Base-by-base conservation (phyloP, 257 asterid genomes). In the Capsicum baccatum region DNA sequence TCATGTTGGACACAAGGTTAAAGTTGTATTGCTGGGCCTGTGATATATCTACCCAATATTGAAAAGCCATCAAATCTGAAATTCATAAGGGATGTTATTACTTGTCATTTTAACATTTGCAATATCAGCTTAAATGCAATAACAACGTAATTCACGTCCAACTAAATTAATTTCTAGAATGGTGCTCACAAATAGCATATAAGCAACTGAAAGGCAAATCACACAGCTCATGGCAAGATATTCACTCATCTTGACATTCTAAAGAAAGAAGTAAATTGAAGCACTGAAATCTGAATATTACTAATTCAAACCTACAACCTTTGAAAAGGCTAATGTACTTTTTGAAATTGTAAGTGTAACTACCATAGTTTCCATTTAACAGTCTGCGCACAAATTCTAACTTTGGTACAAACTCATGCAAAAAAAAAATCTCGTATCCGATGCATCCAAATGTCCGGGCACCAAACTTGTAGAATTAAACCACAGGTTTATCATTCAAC, bases 341-440 rank as follows among this genome's bases (percentile, higher is more conserved):
- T 58, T 58, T 26, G 33, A 26, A 26, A 87, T 97, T 97, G 83
- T 95, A 97, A 0, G 99, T 97, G 89, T 97, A 95, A 88, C 99
- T 97, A 86, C 95, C 99, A 86, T 95, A 95, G 87, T 97, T 97
- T 84, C 95, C 99, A 81, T 94, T 92, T 92, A 97, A 88, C 91
- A 97, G 86, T 9, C 98, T 97, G 62, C 97, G 89, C 9, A 95
- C 83, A n/a, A 86, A 91, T 35, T 87, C 88, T 88, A 91, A 81
- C 92, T 93, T 92, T 56, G 80, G 62, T 52, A 89, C 83, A 17
- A 91, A 88, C 69, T 90, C 92, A 6, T 86, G 86, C 83, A 88
- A 88, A n/a, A n/a, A n/a, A n/a, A n/a, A n/a, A n/a, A n/a, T 83
- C 93, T 87, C 3, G 86, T 86, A 83, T 64, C 84, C 19, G 89